Evolutionary conservation across 805 yeast genomes (phyloP).

Genomic region (Spathaspora girioi): DNA sequence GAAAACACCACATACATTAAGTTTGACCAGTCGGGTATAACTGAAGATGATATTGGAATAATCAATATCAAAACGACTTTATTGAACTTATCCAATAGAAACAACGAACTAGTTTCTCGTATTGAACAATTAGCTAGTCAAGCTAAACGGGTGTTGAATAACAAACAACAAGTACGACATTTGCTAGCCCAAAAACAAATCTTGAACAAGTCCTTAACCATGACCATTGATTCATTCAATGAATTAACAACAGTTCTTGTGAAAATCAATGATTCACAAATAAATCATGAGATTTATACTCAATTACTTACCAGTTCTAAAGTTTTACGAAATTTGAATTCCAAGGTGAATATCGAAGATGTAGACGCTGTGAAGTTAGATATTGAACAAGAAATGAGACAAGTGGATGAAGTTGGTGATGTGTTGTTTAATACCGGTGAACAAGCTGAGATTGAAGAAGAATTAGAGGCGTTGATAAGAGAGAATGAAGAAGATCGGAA

Average conservation of each 20-base stretch:
- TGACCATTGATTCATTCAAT: slow-evolving; percentile 11
- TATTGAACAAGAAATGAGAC: slow-evolving; percentile 26
- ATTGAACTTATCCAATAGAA: slow-evolving; percentile 15
- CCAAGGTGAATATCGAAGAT: slow-evolving; percentile 21
- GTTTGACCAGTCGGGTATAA: slow-evolving; percentile 10
- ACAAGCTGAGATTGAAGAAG: slow-evolving; percentile 27
- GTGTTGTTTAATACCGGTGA: slow-evolving; percentile 12
- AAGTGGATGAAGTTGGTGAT: slow-evolving; percentile 24
- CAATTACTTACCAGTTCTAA: slow-evolving; percentile 23
- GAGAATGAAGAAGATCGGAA: slow-evolving; percentile 10
- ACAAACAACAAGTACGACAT: slow-evolving; percentile 12
- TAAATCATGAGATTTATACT: slow-evolving; percentile 21
- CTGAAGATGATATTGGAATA: slow-evolving; percentile 29
- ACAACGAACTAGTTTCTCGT: slow-evolving; percentile 15
- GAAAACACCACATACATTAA: slow-evolving; percentile 18
- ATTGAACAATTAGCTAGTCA: slow-evolving; percentile 14
- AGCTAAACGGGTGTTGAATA: slow-evolving; percentile 6
- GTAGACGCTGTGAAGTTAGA: slow-evolving; percentile 24
- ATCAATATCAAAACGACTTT: slow-evolving; percentile 22
- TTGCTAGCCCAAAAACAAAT: slow-evolving; percentile 14
- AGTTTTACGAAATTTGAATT: slow-evolving; percentile 25
- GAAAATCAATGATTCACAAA: slow-evolving; percentile 34
- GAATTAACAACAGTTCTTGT: slow-evolving; percentile 22
- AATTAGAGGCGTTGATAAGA: slow-evolving; percentile 19
- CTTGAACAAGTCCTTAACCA: slow-evolving; percentile 15